Evolutionary conservation across 331 rosid genomes (phyloP), one percentile per base, ranked within the genome.

Genomic region (Quercus phellos): DNA sequence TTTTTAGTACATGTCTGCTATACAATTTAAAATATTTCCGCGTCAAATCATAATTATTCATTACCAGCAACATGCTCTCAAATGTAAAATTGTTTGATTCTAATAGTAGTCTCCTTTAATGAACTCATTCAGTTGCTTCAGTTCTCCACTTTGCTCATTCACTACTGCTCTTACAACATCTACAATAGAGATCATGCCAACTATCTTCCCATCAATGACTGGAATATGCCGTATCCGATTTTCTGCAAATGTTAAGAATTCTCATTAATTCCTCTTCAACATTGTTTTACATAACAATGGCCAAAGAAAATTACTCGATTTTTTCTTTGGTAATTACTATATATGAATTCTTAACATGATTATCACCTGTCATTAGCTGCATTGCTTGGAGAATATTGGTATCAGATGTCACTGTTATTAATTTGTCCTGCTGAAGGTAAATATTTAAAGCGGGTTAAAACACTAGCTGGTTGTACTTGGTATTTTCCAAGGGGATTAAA

Each of bases 121-220:
- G 74, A 85, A 90, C 59, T 86, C 94, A 34, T 85, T 88, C 21
- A 94, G 81, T 78, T 81, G 86, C 70, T 80, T 87, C 81, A 94
- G 30, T 86, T 92, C 98, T 77, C 93, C 97, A 24, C 64, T 78
- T 81, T 94, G 98, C 75, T 87, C 96, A 73, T 92, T 89, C 69
- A 87, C 88, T 43, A 92, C 96, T 55, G 92, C 93, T 83, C 87
- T 74, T 51, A 90, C 97, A 74, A 92, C 94, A 84, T 92, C 98
- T 55, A 87, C 93, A 26, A 91, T 90, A 1, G 99, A 94, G 78
- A 94, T 89, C 97, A 92, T 86, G 9, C 99, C 99, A 56, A 92
- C 93, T 11, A 92, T 82, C 77, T 64, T 92, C 79, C 97, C 96
- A 81, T 94, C 96, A 74, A 92, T 87, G 18, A 92, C 99, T 7